phyloP scores from a whole-genome alignment of 2,329 filamentous ascomycete species.

The Rachicladosporium sp. region DNA sequence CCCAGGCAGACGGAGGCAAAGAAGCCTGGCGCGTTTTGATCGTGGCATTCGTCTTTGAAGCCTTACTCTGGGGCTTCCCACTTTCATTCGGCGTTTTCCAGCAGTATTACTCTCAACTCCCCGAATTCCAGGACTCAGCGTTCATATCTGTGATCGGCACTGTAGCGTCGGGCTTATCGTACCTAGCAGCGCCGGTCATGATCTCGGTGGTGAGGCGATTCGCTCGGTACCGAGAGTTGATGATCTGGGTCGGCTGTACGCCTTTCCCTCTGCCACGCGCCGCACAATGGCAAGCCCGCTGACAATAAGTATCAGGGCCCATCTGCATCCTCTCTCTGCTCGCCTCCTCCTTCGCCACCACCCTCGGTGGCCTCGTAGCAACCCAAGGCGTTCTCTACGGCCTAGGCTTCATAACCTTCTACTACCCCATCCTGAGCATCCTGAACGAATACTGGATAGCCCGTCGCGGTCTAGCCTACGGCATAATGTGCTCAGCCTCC shows the following conservation, averaged over 20 bases:
- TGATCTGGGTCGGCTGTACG: conserved; percentile 34
- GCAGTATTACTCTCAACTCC: conserved; percentile 51
- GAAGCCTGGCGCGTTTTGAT: conserved; percentile 15
- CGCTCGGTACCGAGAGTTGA: conserved; percentile 28
- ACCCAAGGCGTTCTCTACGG: conserved; percentile 48
- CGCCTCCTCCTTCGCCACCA: conserved; percentile 34
- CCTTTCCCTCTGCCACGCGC: background rate
- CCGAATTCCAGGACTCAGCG: conserved; percentile 41
- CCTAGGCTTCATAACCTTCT: conserved; percentile 44
- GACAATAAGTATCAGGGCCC: conserved; percentile 4
- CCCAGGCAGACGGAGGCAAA: conserved; percentile 12
- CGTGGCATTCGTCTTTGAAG: conserved; percentile 37
- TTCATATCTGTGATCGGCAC: conserved; percentile 54
- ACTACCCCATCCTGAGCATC: conserved; percentile 19
- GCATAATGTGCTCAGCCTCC: conserved; percentile 13
- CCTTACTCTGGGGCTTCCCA: conserved; percentile 50
- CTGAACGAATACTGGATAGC: conserved; percentile 20
- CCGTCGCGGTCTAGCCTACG: conserved; percentile 17
- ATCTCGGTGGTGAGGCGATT: conserved; percentile 32
- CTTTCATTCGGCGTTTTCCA: conserved; percentile 61
- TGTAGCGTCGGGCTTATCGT: conserved; percentile 45
- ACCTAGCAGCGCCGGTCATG: conserved; percentile 40
- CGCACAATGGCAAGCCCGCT: background rate
- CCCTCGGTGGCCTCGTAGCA: conserved; percentile 42
- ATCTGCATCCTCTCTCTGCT: conserved; percentile 15